Base-by-base conservation (phyloP, 768 basidiomycete genomes). In the Leccinum incarnatum region DNA sequence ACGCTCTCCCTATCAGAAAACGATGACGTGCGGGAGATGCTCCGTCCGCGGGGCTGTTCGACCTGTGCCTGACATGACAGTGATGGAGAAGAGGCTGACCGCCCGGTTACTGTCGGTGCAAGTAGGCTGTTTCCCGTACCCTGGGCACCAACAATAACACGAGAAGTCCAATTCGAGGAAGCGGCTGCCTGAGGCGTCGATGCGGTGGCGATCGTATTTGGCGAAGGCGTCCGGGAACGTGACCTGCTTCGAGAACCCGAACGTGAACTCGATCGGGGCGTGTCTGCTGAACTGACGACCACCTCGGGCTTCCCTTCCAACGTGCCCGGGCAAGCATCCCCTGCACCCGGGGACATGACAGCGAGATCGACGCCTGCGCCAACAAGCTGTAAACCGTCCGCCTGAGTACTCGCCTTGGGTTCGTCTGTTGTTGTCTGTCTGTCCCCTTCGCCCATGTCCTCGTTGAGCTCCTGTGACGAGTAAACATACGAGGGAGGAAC, bases 21-120 rank as follows among this genome's bases (percentile, higher is more conserved):
- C 1, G 84, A 82, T 15, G 83, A 76, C 6, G 79, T 80, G 40
- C 84, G 79, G 19, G 83, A 78, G 51, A 74, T 75, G 45, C 84
- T 84, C 21, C 86, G 77, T 3, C 86, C 85, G 14, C 86, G 79
- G 23, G 61, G 27, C 17, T 69, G 71, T 37, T 68, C 75, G 7
- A 54, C 69, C 56, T 71, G 72, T 42, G 67, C 67, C 40, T 71
- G 71, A 40, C 70, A 71, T 53, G 74, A 71, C 37, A 66, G 61
- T 30, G 73, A 72, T 21, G 75, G 67, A 21, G 76, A 70, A 10
- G 72, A 76, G n/a, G 63, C 69, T 47, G 73, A 72, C 55, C 68
- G 69, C 54, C 66, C 68, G 62, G 62, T 62, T 36, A 63, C 65
- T 29, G 73, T 65, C 12, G 76, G 74, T 4, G 67, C 61, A 51